A percentile compares a stretch with the other conserved stretches of the same genome.
Conservation (phyloP, 1,284 basidiomycete genomes). For the Ganoderma leucocontextum region DNA sequence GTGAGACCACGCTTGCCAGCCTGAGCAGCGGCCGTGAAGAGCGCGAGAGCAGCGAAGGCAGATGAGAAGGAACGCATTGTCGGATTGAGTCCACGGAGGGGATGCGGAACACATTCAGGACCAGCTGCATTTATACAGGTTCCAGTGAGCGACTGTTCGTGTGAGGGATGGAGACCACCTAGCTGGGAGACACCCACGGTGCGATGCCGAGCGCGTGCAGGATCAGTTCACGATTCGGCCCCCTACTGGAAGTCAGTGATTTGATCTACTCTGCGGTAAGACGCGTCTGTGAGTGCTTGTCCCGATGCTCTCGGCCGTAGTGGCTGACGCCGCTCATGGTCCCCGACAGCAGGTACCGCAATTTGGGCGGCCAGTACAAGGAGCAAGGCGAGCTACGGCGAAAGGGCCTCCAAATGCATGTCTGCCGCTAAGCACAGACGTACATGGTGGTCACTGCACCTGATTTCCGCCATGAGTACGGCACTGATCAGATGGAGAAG, state of each 20-base stretch:
- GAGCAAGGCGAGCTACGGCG: not conserved
- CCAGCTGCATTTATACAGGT: not conserved
- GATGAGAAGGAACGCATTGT: conserved; percentile 10
- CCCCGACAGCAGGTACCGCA: too few species aligned
- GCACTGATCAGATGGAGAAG: conserved; percentile 8
- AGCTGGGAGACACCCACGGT: not conserved
- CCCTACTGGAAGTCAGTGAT: not conserved
- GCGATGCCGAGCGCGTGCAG: not conserved
- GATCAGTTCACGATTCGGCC: conserved; percentile 4
- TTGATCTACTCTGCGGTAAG: not conserved
- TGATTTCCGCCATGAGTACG: not conserved
- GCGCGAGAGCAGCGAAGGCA: conserved; percentile 7
- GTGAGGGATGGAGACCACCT: not conserved
- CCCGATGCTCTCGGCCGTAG: not conserved
- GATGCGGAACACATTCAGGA: not conserved
- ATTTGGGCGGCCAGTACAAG: not conserved
- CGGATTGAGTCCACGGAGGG: not conserved
- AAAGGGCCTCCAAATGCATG: too few species aligned
- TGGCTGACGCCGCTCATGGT: not conserved
- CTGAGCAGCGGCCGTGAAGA: conserved; percentile 9
- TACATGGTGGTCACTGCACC: not conserved
- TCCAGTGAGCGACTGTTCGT: not conserved
- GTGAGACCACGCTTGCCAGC: conserved; percentile 13
- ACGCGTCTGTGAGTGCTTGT: not conserved
- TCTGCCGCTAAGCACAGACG: not conserved